phyloP scores from a whole-genome alignment of 257 asterid species.

The Verbena officinalis region DNA sequence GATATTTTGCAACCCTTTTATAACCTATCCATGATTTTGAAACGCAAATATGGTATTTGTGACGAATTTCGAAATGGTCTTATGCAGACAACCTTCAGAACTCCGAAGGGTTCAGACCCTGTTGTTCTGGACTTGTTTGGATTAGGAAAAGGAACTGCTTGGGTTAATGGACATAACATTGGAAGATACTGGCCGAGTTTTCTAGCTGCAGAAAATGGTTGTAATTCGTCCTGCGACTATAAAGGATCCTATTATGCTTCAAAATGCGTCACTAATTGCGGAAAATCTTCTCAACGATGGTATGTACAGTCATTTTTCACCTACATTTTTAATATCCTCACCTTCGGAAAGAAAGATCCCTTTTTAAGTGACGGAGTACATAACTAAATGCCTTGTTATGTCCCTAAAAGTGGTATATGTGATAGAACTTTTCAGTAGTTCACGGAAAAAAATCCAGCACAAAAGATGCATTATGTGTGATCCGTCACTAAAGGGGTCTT shows the following conservation, averaged over 20 bases:
- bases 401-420: too few species aligned
- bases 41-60: background rate
- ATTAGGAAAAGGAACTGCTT: constrained; percentile 47
- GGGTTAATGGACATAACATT: constrained; percentile 47
- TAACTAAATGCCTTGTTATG: too few species aligned
- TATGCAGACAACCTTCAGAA: constrained; percentile 36
- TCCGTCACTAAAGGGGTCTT: too few species aligned
- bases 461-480: too few species aligned
- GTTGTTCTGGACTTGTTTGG: constrained; percentile 47
- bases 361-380: too few species aligned
- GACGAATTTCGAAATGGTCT: background rate
- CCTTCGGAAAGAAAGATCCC: too few species aligned
- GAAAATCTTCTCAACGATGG: constrained; percentile 42
- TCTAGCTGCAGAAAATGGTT: background rate
- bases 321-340: too few species aligned
- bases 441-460: too few species aligned
- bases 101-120: constrained; percentile 44
- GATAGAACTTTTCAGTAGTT: too few species aligned
- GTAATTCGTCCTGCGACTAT: constrained; percentile 30
- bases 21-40: background rate
- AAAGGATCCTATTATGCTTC: constrained; percentile 25
- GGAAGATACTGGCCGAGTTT: constrained; percentile 49
- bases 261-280: constrained; percentile 43
- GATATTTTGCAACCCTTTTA: background rate
- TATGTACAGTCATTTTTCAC: too few species aligned